Evolutionary conservation across 768 basidiomycete genomes (phyloP).

Genomic region (Exsudoporus frostii): DNA sequence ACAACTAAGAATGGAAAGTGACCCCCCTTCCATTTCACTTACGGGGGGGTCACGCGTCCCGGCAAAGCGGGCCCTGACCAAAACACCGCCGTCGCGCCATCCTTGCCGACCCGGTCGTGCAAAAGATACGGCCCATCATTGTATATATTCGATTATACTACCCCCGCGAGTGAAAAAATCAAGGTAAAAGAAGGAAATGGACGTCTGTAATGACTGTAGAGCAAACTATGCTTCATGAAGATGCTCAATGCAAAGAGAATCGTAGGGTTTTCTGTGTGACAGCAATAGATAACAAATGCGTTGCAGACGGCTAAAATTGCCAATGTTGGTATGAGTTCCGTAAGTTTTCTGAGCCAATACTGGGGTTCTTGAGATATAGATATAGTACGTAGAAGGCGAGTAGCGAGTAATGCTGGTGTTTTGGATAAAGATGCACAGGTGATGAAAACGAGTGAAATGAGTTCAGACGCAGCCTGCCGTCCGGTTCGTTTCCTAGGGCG

Average conservation of each 20-base stretch:
- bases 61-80: background rate
- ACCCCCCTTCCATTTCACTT: conserved; percentile 21
- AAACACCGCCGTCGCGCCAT: background rate
- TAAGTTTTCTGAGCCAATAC: conserved; percentile 29
- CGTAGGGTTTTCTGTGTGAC: conserved; percentile 24
- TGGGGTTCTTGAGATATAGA: conserved; percentile 36
- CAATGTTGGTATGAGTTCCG: conserved; percentile 34
- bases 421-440: conserved; percentile 26
- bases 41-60: conserved; percentile 13
- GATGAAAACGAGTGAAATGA: conserved; percentile 10
- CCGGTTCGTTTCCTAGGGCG: conserved; percentile 14
- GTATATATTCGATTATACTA: conserved; percentile 17
- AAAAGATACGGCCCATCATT: background rate
- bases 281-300: conserved; percentile 35
- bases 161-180: conserved; percentile 10
- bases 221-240: conserved; percentile 21
- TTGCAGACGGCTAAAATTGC: conserved; percentile 25
- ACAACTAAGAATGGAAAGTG: background rate
- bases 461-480: conserved; percentile 23
- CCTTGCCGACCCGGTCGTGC: background rate
- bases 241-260: conserved; percentile 28
- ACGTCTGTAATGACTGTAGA: conserved; percentile 18
- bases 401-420: conserved; percentile 24
- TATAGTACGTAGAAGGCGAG: conserved; percentile 33
- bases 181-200: conserved; percentile 5